These are phyloP conservation scores for Penicillium sp. DNA, from an alignment of 2,329 filamentous ascomycete genomes.

Conservation along the genomic window DNA sequence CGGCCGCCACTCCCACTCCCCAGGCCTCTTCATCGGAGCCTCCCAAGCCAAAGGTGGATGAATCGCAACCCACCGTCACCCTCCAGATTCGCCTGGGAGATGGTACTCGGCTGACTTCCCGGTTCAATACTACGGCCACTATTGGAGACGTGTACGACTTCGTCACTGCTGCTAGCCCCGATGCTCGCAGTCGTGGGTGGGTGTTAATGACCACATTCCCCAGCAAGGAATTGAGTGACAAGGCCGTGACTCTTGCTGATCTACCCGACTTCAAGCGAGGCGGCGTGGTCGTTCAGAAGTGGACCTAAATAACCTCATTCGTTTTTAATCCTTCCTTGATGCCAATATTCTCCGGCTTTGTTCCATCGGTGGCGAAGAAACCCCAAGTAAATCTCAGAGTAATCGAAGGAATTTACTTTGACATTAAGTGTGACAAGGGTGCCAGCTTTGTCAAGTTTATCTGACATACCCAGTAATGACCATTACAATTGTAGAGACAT, in stretches of 20 bases:
- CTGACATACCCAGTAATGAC: no score
- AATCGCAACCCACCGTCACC: conserved; percentile 52
- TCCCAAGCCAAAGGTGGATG: conserved; percentile 48
- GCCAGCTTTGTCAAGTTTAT: no score
- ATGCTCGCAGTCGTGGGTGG: conserved; percentile 47
- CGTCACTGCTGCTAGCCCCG: conserved; percentile 49
- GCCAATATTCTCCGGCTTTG: no score
- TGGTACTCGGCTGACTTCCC: conserved; percentile 53
- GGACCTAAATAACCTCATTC: conserved; percentile 25
- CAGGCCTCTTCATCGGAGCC: conserved; percentile 16
- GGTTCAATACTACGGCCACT: conserved; percentile 61
- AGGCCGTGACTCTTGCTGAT: conserved; percentile 41
- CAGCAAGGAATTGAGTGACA: conserved; percentile 56
- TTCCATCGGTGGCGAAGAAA: no score
- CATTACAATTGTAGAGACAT: no score
- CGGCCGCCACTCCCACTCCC: conserved; percentile 19
- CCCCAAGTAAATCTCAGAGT: no score
- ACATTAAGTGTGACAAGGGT: no score
- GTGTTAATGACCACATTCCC: conserved; percentile 63
- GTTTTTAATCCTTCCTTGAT: not conserved
- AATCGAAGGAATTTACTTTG: no score
- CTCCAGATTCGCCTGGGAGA: conserved; percentile 60
- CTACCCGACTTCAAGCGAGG: conserved; percentile 47
- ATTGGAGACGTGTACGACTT: conserved; percentile 60
- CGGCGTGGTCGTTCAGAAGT: conserved; percentile 48